These are phyloP conservation scores for Apiotrichum veenhuisii DNA, from an alignment of 1,284 basidiomycete species.

Conservation along the genomic window DNA sequence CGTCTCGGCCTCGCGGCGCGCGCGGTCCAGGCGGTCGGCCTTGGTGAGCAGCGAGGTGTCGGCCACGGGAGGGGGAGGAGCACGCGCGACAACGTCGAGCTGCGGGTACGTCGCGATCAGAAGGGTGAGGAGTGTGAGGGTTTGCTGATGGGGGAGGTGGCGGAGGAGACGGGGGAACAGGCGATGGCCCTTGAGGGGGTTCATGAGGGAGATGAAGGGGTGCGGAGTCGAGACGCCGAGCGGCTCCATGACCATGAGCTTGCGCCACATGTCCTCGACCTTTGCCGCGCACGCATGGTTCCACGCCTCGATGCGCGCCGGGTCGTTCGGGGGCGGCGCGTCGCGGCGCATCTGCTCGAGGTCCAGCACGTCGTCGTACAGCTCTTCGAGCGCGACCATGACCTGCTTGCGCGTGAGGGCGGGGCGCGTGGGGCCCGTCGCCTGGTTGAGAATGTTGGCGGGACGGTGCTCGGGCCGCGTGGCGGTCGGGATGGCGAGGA, in stretches of 20 bases:
- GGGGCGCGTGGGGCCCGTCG: constrained; percentile 52
- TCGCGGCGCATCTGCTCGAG: constrained; percentile 82
- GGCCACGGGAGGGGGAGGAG: constrained; percentile 57
- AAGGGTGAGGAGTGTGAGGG: constrained; percentile 82
- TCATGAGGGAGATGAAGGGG: constrained; percentile 90
- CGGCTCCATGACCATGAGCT: constrained; percentile 79
- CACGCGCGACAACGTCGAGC: constrained; percentile 79
- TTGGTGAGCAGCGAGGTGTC: constrained; percentile 50
- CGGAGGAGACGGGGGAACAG: constrained; percentile 84
- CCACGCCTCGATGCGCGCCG: constrained; percentile 65
- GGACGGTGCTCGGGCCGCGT: constrained; percentile 51
- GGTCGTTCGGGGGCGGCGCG: constrained; percentile 57
- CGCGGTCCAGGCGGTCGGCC: constrained; percentile 59
- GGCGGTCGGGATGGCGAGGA: constrained; percentile 71
- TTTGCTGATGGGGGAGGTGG: constrained; percentile 74
- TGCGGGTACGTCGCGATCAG: constrained; percentile 91
- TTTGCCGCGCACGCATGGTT: constrained; percentile 56
- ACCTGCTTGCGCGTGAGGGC: constrained; percentile 75
- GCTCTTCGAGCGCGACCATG: constrained; percentile 72
- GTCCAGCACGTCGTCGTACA: constrained; percentile 80
- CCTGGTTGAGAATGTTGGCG: constrained; percentile 37
- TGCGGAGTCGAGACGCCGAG: constrained; percentile 90
- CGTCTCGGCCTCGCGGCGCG: constrained; percentile 80
- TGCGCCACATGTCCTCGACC: constrained; percentile 73
- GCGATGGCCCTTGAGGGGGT: constrained; percentile 87